Evolutionary conservation across 169 alveolate genomes (phyloP), one percentile per base, ranked within the genome.

Genomic region (Miamiensis avidus): DNA sequence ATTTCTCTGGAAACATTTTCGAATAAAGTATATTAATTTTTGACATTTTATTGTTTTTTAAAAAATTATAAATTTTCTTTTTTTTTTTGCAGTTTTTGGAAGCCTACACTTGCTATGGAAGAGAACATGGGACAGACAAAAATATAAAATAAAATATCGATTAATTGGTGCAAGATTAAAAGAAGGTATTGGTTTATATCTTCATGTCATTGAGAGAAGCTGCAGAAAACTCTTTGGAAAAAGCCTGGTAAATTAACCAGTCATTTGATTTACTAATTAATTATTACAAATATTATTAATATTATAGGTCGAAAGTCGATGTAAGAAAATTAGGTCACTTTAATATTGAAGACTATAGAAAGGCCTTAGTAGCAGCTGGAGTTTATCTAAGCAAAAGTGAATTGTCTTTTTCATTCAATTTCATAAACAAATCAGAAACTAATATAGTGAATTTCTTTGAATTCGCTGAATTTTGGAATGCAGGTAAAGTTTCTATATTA

Each of bases 401-500:
- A 65, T 29, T 79, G 32, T 34, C 34, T n/a, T 79, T 72, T 65
- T 69, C 84, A 1, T 79, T 79, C 64, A 49, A 34, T 64, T 79
- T 79, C 30, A 79, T 79, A 16, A 76, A 79, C 65, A 79, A 65
- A n/a, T 33, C 34, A 26, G 29, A 65, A 64, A 74, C 34, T 64
- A 79, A 74, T 34, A 30, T 34, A 0, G n/a, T 79, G 15, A 79
- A 79, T 4, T 79, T 34, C 64, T 31, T 79, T 6, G 84, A 79
- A 79, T 79, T 79, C 64, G 84, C 65, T 29, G 74, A 79, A 29
- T 79, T 79, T 64, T 79, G 84, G 84, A 27, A 34, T 15, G 84
- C 76, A 0, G 84, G n/a, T n/a, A n/a, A n/a, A n/a, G n/a, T n/a
- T n/a, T n/a, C n/a, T n/a, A n/a, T n/a, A n/a, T n/a, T n/a, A n/a